These are phyloP conservation scores for Radiomyces spectabilis DNA, from an alignment of 192 early-diverging fungal species.

Conservation along the genomic window DNA sequence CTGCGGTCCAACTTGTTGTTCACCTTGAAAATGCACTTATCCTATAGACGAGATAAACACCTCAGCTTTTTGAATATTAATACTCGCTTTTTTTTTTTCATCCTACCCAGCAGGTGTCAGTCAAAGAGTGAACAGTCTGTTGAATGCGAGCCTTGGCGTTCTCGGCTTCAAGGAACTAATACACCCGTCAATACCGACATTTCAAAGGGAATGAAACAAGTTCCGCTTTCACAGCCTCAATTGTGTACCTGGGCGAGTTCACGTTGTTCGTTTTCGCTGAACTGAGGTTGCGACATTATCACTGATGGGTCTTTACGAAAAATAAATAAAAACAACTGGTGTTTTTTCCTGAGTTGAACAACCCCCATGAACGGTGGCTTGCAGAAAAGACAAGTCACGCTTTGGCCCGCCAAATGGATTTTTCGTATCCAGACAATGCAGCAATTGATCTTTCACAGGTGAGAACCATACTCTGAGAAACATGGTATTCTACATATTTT, in stretches of 20 bases:
- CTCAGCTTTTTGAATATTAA: neutral
- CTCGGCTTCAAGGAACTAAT: conserved; percentile 29
- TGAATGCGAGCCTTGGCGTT: conserved; percentile 36
- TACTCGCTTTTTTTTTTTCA: neutral
- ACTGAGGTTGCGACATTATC: conserved; percentile 28
- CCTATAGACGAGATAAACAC: conserved; percentile 5
- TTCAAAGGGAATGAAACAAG: too few species aligned
- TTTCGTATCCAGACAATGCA: neutral
- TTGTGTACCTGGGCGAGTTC: conserved; percentile 24
- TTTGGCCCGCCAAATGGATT: neutral
- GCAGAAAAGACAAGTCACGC: neutral
- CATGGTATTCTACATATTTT: too few species aligned
- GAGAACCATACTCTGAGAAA: too few species aligned
- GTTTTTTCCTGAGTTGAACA: too few species aligned
- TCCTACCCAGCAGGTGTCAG: conserved; percentile 47
- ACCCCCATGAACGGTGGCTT: too few species aligned
- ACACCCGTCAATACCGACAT: neutral
- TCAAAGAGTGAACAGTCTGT: conserved; percentile 34
- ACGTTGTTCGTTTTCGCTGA: conserved; percentile 31
- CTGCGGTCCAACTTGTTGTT: conserved; percentile 43
- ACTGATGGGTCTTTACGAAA: neutral
- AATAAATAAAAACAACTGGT: neutral
- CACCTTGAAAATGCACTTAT: conserved; percentile 33
- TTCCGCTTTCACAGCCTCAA: neutral
- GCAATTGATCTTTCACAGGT: neutral